These are phyloP conservation scores for Asterochloris erici DNA, from an alignment of 139 green algal genomes.

Conservation along the genomic window DNA sequence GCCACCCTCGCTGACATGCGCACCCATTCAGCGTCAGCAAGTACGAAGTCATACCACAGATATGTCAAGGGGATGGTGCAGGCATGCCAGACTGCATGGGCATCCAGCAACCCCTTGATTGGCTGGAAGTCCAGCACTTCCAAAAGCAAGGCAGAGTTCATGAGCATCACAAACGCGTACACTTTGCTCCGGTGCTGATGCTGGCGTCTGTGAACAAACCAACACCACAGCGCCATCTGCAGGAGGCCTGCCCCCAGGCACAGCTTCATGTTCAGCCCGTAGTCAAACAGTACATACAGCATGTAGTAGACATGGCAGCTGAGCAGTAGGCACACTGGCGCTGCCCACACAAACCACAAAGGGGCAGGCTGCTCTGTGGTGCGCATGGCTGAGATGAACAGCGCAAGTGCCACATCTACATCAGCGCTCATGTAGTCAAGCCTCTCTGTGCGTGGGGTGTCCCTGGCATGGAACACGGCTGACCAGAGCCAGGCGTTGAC, in stretches of 20 bases:
- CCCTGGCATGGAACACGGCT: conserved; percentile 76
- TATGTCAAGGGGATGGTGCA: conserved; percentile 64
- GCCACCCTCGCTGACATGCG: too few relatives aligned
- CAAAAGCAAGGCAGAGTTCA: conserved; percentile 60
- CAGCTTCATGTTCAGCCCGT: conserved; percentile 77
- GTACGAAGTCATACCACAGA: conserved; percentile 75
- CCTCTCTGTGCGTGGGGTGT: conserved; percentile 53
- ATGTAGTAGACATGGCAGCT: conserved; percentile 67
- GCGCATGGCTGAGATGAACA: conserved; percentile 33
- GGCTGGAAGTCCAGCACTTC: conserved; percentile 89
- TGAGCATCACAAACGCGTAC: conserved; percentile 49
- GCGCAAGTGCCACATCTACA: conserved; percentile 31
- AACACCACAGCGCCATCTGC: conserved; percentile 46
- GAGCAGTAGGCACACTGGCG: not conserved
- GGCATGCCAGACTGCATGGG: conserved; percentile 81
- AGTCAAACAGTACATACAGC: conserved; percentile 83
- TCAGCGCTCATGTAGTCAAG: conserved; percentile 69
- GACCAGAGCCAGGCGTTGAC: conserved; percentile 76
- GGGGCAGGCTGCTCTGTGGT: not conserved
- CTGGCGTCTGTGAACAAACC: conserved; percentile 27
- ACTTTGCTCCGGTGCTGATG: conserved; percentile 44
- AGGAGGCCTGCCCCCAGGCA: conserved; percentile 58
- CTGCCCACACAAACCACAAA: not conserved
- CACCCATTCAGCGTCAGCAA: conserved; percentile 28
- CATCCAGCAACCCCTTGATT: conserved; percentile 61